Percentiles rank a stretch among this genome's conserved stretches.
phyloP scores from a whole-genome alignment of 805 yeast species.

The Spathaspora passalidarum region DNA sequence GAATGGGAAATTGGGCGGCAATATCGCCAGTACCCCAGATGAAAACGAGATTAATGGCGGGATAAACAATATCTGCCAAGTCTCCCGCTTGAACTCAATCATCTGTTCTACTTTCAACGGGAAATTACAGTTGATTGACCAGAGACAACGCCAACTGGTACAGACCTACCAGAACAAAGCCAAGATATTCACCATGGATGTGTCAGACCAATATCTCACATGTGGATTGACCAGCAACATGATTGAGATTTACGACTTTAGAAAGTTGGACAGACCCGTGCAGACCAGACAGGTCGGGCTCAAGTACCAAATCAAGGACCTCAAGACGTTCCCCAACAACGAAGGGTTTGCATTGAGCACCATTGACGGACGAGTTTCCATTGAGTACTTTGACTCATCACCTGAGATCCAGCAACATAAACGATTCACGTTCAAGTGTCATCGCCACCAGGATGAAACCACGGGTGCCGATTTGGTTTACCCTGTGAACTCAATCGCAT shows the following conservation, averaged over 20 bases:
- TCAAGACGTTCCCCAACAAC: constrained; percentile 51
- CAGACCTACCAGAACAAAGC: background rate
- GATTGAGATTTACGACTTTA: constrained; percentile 55
- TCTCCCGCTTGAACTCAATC: constrained; percentile 24
- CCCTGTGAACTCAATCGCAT: constrained; percentile 49
- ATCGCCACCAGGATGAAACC: constrained; percentile 42
- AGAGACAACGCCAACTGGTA: constrained; percentile 16
- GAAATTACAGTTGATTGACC: constrained; percentile 46
- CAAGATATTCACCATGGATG: constrained; percentile 63
- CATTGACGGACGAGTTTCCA: constrained; percentile 79
- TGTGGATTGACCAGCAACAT: constrained; percentile 53
- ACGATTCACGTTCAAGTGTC: constrained; percentile 81
- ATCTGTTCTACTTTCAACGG: constrained; percentile 67
- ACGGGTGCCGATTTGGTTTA: constrained; percentile 48
- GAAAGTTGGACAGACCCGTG: constrained; percentile 41
- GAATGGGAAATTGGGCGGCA: constrained; percentile 19
- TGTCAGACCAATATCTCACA: constrained; percentile 41
- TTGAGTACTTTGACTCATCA: constrained; percentile 60
- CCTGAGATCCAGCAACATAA: constrained; percentile 36
- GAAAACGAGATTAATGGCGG: constrained; percentile 19
- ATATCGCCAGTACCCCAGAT: constrained; percentile 1
- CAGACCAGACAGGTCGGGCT: constrained; percentile 61
- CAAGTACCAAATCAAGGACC: constrained; percentile 58
- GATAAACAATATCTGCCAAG: constrained; percentile 35
- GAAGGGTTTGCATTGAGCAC: constrained; percentile 67